phyloP scores from a whole-genome alignment of 169 alveolate genomes.

The Amoebophrya sp. region DNA sequence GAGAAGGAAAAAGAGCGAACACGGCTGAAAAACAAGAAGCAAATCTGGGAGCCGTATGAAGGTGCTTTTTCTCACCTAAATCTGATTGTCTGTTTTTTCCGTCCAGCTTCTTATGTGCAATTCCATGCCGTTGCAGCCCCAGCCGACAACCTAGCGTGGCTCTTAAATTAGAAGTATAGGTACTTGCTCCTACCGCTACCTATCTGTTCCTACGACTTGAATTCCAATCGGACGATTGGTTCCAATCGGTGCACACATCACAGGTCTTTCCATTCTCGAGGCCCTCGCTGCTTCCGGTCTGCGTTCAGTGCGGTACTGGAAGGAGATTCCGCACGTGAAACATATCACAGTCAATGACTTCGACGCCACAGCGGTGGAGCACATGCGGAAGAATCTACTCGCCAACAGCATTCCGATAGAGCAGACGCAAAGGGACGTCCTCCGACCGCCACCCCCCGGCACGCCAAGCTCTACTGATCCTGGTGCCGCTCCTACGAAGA shows the following conservation, averaged over 20 bases:
- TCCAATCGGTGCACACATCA: too few relatives aligned
- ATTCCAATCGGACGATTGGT: too few relatives aligned
- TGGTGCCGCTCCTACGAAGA: not conserved
- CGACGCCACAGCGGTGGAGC: constrained; percentile 64
- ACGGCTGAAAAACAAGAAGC: not conserved
- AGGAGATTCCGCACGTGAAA: constrained; percentile 49
- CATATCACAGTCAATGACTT: constrained; percentile 63
- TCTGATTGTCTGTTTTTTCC: too few relatives aligned
- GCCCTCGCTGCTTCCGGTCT: constrained; percentile 75
- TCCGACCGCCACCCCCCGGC: too few relatives aligned
- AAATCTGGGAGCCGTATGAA: not conserved
- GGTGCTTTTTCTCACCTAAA: not conserved
- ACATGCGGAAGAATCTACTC: constrained; percentile 53
- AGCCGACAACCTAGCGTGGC: too few relatives aligned
- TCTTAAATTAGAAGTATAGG: too few relatives aligned
- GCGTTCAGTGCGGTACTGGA: constrained; percentile 62
- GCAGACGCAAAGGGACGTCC: too few relatives aligned
- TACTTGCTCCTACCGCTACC: too few relatives aligned
- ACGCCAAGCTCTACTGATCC: too few relatives aligned
- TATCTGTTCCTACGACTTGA: too few relatives aligned
- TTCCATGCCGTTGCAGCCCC: too few relatives aligned
- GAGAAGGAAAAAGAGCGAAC: not conserved
- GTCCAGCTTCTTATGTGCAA: too few relatives aligned
- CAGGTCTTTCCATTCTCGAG: constrained; percentile 40
- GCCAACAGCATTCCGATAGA: constrained; percentile 48